Percentiles rank a stretch among this genome's conserved stretches.
These are phyloP conservation scores for Chenopodium formosanum DNA, from an alignment of 148 eudicot species.

Conservation along the genomic window DNA sequence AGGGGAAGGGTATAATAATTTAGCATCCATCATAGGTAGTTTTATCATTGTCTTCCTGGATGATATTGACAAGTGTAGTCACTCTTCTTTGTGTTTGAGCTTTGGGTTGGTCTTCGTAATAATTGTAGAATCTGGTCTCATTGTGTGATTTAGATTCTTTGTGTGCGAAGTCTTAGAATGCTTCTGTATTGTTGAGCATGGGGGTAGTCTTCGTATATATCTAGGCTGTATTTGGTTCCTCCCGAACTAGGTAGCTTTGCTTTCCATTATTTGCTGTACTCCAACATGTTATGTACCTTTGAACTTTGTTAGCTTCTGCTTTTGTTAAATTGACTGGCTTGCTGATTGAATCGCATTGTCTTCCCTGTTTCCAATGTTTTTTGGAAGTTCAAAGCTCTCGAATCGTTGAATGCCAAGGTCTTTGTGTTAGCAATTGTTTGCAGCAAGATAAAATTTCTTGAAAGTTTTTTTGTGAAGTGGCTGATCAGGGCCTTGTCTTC, in stretches of 20 bases:
- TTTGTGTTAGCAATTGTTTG: not conserved
- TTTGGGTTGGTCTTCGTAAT: not conserved
- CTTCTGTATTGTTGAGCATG: not conserved
- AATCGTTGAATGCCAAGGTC: not conserved
- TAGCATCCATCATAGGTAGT: not conserved
- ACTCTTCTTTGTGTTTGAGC: not conserved
- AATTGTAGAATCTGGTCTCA: not conserved
- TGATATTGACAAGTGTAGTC: not conserved
- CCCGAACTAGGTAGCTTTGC: not conserved
- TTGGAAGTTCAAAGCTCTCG: not conserved
- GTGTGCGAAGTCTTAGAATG: no score
- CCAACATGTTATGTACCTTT: not conserved
- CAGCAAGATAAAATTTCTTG: not conserved
- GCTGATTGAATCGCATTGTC: not conserved
- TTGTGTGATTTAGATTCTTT: no score
- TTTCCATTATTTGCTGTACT: not conserved
- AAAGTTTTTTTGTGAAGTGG: not conserved
- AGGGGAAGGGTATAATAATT: not conserved
- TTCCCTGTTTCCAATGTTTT: not conserved
- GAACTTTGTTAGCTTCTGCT: not conserved
- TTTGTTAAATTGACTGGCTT: not conserved
- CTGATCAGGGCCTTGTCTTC: not conserved
- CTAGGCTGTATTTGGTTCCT: not conserved
- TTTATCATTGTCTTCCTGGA: not conserved
- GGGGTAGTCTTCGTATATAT: not conserved